A percentile compares a stretch with the other conserved stretches of the same genome.
phyloP scores from a whole-genome alignment of 176 grass and related monocot species.

The Areca catechu region DNA sequence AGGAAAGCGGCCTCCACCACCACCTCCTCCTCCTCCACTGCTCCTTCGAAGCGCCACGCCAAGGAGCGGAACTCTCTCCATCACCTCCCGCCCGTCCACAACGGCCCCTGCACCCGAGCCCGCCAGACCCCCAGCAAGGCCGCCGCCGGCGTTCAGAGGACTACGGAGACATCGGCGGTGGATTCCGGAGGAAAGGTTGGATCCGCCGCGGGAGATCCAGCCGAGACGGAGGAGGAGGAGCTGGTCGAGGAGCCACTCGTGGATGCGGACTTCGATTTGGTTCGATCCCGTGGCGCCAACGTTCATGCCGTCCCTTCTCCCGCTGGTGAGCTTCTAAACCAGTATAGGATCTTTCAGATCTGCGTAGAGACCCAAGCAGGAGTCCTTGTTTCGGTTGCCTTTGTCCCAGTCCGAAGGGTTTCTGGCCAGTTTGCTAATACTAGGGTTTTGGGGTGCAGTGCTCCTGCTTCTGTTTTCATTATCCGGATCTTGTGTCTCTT shows the following conservation, averaged over 20 bases:
- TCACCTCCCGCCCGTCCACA: conserved; percentile 57
- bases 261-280: conserved; percentile 53
- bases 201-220: conserved; percentile 22
- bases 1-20: conserved; percentile 49
- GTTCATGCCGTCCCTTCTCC: conserved; percentile 88
- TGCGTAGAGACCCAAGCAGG: background rate
- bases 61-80: conserved; percentile 82
- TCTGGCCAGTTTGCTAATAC: background rate
- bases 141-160: conserved; percentile 12
- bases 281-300: conserved; percentile 68
- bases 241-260: conserved; percentile 29
- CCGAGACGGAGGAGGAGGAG: conserved; percentile 31
- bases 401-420: too few species aligned
- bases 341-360: conserved; percentile 15
- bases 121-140: conserved; percentile 86
- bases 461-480: background rate
- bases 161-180: conserved; percentile 1
- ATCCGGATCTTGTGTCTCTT: background rate
- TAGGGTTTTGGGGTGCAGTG: background rate
- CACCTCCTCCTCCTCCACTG: conserved; percentile 15
- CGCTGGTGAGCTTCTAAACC: conserved; percentile 47
- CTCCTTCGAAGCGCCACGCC: conserved; percentile 76
- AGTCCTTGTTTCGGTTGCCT: too few species aligned
- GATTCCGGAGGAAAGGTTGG: conserved; percentile 24
- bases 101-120: conserved; percentile 82